Evolutionary conservation across 352 stramenopile species (phyloP).

Genomic region (Pythium insidiosum): DNA sequence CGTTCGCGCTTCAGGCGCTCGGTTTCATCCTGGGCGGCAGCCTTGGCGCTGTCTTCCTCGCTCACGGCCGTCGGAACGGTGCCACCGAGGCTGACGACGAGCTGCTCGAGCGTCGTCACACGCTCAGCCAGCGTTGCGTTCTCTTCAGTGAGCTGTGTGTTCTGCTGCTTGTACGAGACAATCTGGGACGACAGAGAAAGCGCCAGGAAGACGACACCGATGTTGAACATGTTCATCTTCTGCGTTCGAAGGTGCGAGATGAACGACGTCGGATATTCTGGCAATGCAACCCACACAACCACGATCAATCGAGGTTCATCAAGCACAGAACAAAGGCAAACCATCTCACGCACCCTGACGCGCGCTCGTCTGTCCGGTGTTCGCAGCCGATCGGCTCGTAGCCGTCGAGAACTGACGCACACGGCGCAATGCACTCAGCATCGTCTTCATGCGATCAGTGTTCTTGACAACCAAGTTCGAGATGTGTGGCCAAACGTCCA

Average conservation of each 20-base stretch:
- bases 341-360: conserved; percentile 11
- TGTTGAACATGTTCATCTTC: conserved; percentile 84
- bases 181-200: conserved; percentile 81
- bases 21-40: conserved; percentile 19
- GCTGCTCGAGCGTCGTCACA: conserved; percentile 46
- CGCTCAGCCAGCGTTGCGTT: conserved; percentile 37
- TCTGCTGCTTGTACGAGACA: conserved; percentile 64
- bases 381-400: not conserved
- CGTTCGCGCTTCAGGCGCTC: conserved; percentile 31
- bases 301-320: not conserved
- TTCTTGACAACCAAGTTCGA: too few species aligned
- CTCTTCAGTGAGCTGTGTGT: conserved; percentile 25
- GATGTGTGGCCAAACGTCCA: conserved; percentile 1
- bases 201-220: conserved; percentile 75
- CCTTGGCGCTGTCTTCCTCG: conserved; percentile 14
- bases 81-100: conserved; percentile 58
- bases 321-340: not conserved
- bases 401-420: conserved; percentile 13
- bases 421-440: conserved; percentile 7
- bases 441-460: conserved; percentile 5
- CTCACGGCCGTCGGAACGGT: conserved; percentile 42
- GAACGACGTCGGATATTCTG: conserved; percentile 82
- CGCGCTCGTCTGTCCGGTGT: not conserved
- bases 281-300: too few species aligned
- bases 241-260: conserved; percentile 66